A percentile compares a stretch with the other conserved stretches of the same genome.
phyloP scores from a whole-genome alignment of 2,329 filamentous ascomycete species.

The Penicillium frequentans region DNA sequence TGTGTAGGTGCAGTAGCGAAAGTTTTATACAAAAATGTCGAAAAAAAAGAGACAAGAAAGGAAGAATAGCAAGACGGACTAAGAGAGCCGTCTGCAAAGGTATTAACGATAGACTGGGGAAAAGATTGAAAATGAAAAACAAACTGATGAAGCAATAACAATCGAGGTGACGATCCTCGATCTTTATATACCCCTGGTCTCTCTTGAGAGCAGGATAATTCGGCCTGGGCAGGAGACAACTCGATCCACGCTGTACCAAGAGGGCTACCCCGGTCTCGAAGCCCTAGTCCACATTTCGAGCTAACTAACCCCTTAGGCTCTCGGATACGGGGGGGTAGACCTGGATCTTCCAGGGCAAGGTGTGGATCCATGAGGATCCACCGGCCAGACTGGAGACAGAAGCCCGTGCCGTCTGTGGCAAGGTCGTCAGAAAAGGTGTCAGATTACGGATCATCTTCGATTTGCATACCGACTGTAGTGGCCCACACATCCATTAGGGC shows the following conservation, averaged over 20 bases:
- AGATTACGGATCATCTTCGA: slow-evolving; percentile 3
- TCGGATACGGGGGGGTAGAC: slow-evolving; percentile 14
- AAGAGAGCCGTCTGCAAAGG: slow-evolving; percentile 14
- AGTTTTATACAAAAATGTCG: slow-evolving; percentile 17
- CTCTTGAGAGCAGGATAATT: neutral
- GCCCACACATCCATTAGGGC: neutral
- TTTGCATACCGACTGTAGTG: slow-evolving; percentile 11
- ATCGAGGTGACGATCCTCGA: slow-evolving; percentile 22
- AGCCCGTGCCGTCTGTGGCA: slow-evolving; percentile 14
- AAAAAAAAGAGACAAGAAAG: slow-evolving; percentile 16
- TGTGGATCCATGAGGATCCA: slow-evolving; percentile 17
- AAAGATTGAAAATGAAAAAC: slow-evolving; percentile 20
- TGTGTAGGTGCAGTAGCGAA: slow-evolving; percentile 9
- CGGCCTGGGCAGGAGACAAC: neutral
- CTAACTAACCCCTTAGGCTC: slow-evolving; percentile 18
- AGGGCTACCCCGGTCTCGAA: slow-evolving; percentile 22
- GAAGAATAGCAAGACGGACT: slow-evolving; percentile 17
- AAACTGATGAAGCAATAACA: slow-evolving; percentile 16
- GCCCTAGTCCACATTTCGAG: slow-evolving; percentile 21
- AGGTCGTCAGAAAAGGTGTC: slow-evolving; percentile 16
- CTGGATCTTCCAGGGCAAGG: slow-evolving; percentile 10
- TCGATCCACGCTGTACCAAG: slow-evolving; percentile 4
- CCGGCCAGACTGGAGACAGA: slow-evolving; percentile 7
- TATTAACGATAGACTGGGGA: slow-evolving; percentile 35
- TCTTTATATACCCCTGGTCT: slow-evolving; percentile 39